Base-by-base conservation (phyloP, 73 alveolate genomes). In the Blepharisma stoltei region DNA sequence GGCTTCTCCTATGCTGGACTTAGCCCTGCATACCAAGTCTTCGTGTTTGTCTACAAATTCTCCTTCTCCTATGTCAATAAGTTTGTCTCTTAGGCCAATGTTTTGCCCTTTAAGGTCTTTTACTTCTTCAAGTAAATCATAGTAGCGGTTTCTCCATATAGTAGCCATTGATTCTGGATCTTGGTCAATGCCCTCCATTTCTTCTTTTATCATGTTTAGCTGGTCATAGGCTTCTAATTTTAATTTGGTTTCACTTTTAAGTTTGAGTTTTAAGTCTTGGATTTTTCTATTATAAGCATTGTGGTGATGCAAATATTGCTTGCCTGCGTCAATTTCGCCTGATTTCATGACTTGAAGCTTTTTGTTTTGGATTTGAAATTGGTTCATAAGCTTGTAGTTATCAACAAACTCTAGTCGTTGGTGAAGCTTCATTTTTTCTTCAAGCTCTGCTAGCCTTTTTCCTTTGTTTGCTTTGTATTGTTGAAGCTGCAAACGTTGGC, bases 381-480 rank as follows among this genome's bases (percentile, higher is more conserved):
- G 55, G 43, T 82, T 88, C 32, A 86, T 68, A 6, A 88, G 80
- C 65, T 88, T 88, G 23, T 81, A 71, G 14, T 83, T 75, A 55
- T 88, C 83, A 7, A 88, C 67, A 43, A 77, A 77, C 20, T 87
- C 95, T 44, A 88, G 45, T n/a, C 78, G 88, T 66, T 83, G 91
- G 53, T 78, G 78, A 14, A 81, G 82, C 52, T 88, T 48, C 7
- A 83, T 91, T 67, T 88, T 82, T 11, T 89, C 91, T 67, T 88
- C 95, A 11, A 88, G 82, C 48, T 88, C 91, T 11, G 86, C 87
- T 7, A 88, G 76, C 47, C 95, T 48, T 65, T 78, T 76, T 9
- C 86, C 71, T 67, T 83, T 88, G 44, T 80, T 88, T 6, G 90
- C 84, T 69, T 88, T 88, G 85, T 88, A 88, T 49, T 88, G 86